A percentile compares a stretch with the other conserved stretches of the same genome.
Conservation (phyloP, 495 filamentous ascomycete genomes). For the Talaromyces ruber region DNA sequence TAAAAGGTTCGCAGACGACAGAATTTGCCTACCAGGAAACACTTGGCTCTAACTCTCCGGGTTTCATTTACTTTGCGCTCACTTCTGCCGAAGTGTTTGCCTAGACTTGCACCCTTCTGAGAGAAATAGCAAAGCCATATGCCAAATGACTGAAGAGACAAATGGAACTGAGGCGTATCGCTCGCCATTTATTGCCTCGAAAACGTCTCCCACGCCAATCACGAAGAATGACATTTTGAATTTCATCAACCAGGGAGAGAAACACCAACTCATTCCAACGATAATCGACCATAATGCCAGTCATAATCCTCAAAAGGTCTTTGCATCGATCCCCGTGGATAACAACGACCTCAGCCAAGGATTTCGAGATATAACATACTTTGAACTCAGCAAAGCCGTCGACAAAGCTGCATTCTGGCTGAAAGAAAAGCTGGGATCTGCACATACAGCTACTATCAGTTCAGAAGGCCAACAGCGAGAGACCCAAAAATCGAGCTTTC, state of each 20-base stretch:
- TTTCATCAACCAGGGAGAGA: not conserved
- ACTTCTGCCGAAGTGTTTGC: not conserved
- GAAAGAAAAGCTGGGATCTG: not conserved
- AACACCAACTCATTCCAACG: not conserved
- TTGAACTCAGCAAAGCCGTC: not conserved
- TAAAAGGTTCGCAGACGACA: not conserved
- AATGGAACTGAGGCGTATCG: not conserved
- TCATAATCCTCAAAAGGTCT: not conserved
- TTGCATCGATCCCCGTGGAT: not conserved
- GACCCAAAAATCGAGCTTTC: not conserved
- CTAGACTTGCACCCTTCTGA: not conserved
- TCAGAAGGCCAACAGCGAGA: not conserved
- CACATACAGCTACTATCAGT: not conserved
- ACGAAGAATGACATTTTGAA: not conserved
- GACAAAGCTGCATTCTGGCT: slow-evolving; percentile 3
- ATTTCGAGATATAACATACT: slow-evolving; percentile 4
- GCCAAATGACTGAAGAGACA: not conserved
- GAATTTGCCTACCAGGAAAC: not conserved
- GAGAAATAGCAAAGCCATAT: not conserved
- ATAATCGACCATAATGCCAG: not conserved
- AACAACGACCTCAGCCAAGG: slow-evolving; percentile 3
- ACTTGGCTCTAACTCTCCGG: too few species aligned
- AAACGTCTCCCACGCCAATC: not conserved
- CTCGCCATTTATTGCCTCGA: not conserved
- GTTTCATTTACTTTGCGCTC: not conserved